Conservation (phyloP, 78 protist genomes). For the Acrasis kona region DNA sequence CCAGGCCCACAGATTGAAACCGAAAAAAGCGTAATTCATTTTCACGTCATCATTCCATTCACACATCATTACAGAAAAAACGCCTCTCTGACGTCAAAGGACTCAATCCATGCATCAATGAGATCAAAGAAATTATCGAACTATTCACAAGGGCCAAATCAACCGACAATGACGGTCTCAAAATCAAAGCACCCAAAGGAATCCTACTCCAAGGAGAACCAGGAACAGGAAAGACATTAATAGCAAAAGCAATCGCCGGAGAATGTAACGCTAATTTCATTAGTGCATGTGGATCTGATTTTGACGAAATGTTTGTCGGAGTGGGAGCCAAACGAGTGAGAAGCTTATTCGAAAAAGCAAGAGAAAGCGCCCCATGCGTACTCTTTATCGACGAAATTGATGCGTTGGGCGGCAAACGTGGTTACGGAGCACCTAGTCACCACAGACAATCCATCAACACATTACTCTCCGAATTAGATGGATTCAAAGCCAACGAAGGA, state of each 20-base stretch:
- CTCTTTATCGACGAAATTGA: slow-evolving; percentile 93
- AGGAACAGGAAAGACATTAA: slow-evolving; percentile 26
- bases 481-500: slow-evolving; percentile 38
- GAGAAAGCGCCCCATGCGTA: slow-evolving; percentile 71
- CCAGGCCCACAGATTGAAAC: too few species aligned
- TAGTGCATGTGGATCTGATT: slow-evolving; percentile 51
- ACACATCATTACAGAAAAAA: too few species aligned
- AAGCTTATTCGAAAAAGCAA: slow-evolving; percentile 60
- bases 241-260: slow-evolving; percentile 16
- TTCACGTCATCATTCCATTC: too few species aligned
- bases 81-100: too few species aligned
- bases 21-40: too few species aligned
- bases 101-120: too few species aligned
- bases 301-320: slow-evolving; percentile 91
- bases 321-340: slow-evolving; percentile 90
- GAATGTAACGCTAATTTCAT: slow-evolving; percentile 86
- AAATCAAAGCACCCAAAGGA: slow-evolving; percentile 25
- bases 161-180: too few species aligned
- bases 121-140: too few species aligned
- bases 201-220: slow-evolving; percentile 22
- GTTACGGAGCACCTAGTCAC: slow-evolving; percentile 26
- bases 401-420: slow-evolving; percentile 76
- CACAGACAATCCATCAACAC: slow-evolving; percentile 69
- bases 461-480: slow-evolving; percentile 58
- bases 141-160: too few species aligned